Evolutionary conservation across 768 basidiomycete genomes (phyloP).

Genomic region (Boletus insuetus): DNA sequence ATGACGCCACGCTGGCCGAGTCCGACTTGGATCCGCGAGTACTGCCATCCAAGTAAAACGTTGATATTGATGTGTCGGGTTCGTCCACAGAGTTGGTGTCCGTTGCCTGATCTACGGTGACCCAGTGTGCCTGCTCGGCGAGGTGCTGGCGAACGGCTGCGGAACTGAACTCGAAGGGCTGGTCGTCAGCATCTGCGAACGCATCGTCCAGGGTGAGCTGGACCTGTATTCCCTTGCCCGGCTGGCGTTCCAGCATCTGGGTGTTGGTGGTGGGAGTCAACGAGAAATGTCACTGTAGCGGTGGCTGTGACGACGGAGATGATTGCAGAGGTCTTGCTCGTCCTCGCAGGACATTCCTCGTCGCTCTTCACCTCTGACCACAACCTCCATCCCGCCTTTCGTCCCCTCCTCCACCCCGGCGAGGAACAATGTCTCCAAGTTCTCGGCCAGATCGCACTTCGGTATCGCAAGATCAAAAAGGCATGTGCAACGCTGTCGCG

Average conservation of each 20-base stretch:
- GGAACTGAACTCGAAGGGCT: conserved; percentile 53
- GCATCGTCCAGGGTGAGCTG: conserved; percentile 62
- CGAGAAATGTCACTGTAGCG: not conserved
- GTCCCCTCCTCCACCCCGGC: conserved; percentile 80
- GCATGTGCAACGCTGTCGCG: conserved; percentile 49
- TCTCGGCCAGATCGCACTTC: conserved; percentile 69
- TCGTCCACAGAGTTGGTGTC: conserved; percentile 34
- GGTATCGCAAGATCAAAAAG: conserved; percentile 70
- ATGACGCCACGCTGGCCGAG: conserved; percentile 13
- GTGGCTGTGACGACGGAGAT: conserved; percentile 7
- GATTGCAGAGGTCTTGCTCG: conserved; percentile 86
- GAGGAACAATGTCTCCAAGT: conserved; percentile 83
- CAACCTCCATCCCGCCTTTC: conserved; percentile 60
- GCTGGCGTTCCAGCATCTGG: conserved; percentile 20
- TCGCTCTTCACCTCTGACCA: conserved; percentile 71
- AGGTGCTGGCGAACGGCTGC: conserved; percentile 63
- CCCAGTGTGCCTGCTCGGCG: conserved; percentile 44
- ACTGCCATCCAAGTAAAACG: conserved; percentile 50
- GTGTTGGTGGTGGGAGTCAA: conserved; percentile 18
- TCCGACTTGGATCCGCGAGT: conserved; percentile 14
- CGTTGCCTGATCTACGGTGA: conserved; percentile 23
- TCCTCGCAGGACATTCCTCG: conserved; percentile 85
- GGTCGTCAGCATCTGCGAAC: conserved; percentile 57
- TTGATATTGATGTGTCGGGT: conserved; percentile 52
- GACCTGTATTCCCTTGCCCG: conserved; percentile 22